phyloP scores from a whole-genome alignment of 768 basidiomycete species.

The Kockovaella imperatae region DNA sequence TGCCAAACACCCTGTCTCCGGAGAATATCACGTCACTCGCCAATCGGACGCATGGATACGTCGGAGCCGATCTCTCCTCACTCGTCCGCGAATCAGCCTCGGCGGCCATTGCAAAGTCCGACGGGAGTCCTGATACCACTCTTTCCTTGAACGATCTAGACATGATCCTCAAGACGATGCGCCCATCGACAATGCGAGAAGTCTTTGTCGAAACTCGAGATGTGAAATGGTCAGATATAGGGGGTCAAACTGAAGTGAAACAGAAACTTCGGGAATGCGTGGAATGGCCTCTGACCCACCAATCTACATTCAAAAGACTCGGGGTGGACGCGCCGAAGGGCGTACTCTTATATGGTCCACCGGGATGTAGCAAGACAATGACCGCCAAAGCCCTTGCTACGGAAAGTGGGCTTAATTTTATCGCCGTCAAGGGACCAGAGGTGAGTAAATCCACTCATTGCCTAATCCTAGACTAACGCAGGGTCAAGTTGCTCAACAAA shows the following conservation, averaged over 20 bases:
- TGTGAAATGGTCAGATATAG: constrained; percentile 77
- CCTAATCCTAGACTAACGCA: not conserved
- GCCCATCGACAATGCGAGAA: constrained; percentile 90
- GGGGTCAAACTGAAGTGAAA: constrained; percentile 73
- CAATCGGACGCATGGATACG: constrained; percentile 78
- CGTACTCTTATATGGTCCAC: constrained; percentile 85
- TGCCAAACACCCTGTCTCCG: constrained; percentile 62
- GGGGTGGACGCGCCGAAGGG: constrained; percentile 85
- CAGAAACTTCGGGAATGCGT: constrained; percentile 81
- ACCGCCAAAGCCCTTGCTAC: constrained; percentile 85
- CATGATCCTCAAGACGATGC: constrained; percentile 64
- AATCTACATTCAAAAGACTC: constrained; percentile 74
- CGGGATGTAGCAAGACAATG: constrained; percentile 95
- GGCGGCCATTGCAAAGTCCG: constrained; percentile 76
- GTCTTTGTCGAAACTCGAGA: constrained; percentile 79
- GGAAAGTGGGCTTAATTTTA: constrained; percentile 89
- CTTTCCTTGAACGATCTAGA: constrained; percentile 60
- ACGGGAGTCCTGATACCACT: constrained; percentile 39
- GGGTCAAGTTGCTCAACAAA: constrained; percentile 77
- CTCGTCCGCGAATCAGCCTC: constrained; percentile 91
- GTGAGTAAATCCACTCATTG: constrained; percentile 47
- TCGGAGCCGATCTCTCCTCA: constrained; percentile 89
- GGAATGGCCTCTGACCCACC: constrained; percentile 88
- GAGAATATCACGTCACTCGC: constrained; percentile 62
- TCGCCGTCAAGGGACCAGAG: constrained; percentile 96